Percentiles rank a stretch among this genome's conserved stretches.
phyloP scores from a whole-genome alignment of 495 filamentous ascomycete genomes.

The Sporormia fimetaria region DNA sequence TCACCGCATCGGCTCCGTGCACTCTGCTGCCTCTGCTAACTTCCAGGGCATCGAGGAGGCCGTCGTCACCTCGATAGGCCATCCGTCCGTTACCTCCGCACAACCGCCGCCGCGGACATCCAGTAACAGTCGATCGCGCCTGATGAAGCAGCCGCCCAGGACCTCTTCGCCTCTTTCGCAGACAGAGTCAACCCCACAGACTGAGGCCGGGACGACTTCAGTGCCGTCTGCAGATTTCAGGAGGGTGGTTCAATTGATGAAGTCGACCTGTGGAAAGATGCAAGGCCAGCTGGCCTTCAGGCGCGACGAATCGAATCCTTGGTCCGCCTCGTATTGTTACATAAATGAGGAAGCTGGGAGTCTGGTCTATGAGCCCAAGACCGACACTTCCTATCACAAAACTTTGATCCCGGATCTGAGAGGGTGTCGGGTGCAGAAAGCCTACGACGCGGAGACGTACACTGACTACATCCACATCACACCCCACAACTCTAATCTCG shows the following conservation, averaged over 20 bases:
- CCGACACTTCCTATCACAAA: constrained; percentile 44
- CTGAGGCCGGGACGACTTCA: constrained; percentile 32
- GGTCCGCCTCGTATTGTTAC: constrained; percentile 51
- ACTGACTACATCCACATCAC: constrained; percentile 72
- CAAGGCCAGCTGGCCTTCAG: constrained; percentile 57
- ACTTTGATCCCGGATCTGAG: constrained; percentile 69
- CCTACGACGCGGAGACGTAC: constrained; percentile 48
- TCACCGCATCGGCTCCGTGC: constrained; percentile 34
- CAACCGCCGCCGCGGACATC: constrained; percentile 15
- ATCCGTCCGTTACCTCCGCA: constrained; percentile 22
- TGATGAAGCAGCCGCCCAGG: constrained; percentile 22
- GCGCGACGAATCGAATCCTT: constrained; percentile 41
- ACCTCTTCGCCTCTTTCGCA: constrained; percentile 19
- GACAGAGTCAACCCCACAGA: constrained; percentile 17
- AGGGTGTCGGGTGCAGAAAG: constrained; percentile 62
- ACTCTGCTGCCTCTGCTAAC: constrained; percentile 21
- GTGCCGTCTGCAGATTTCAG: constrained; percentile 51
- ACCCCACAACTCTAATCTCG: constrained; percentile 53
- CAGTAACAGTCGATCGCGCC: constrained; percentile 17
- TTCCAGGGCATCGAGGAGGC: constrained; percentile 26
- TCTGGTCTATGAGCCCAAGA: constrained; percentile 52
- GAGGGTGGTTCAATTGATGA: constrained; percentile 57
- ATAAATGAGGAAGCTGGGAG: constrained; percentile 56
- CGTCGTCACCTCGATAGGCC: constrained; percentile 25
- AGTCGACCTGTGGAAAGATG: constrained; percentile 56